Percentiles rank a stretch among this genome's conserved stretches.
These are phyloP conservation scores for Collybiopsis confluens DNA, from an alignment of 768 basidiomycete species.

Conservation along the genomic window DNA sequence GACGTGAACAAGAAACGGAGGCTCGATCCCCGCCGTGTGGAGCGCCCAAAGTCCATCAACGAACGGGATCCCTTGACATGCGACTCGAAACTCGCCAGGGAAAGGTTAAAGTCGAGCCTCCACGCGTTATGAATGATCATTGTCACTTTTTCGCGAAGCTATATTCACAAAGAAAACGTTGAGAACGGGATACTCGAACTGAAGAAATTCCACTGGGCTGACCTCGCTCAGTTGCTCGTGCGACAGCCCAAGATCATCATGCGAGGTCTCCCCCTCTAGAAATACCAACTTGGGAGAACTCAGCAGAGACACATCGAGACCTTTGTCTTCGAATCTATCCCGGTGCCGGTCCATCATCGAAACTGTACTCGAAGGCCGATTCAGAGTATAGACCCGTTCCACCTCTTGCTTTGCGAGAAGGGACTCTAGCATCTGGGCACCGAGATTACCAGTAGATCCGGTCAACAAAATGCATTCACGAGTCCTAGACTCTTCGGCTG, in stretches of 20 bases:
- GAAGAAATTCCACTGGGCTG: no score
- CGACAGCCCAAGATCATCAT: conserved; percentile 22
- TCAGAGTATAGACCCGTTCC: background rate
- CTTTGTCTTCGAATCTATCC: conserved; percentile 23
- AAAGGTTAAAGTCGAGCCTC: conserved; percentile 39
- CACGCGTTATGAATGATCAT: conserved; percentile 32
- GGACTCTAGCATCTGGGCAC: conserved; percentile 27
- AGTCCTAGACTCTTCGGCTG: conserved; percentile 9
- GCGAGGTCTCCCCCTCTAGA: conserved; percentile 18
- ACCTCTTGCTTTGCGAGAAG: conserved; percentile 22
- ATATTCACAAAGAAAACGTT: background rate
- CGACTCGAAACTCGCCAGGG: conserved; percentile 34
- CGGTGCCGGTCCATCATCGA: conserved; percentile 7
- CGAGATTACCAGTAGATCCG: conserved; percentile 35
- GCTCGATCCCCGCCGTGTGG: conserved; percentile 6
- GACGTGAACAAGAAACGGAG: conserved; percentile 26
- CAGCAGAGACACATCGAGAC: conserved; percentile 23
- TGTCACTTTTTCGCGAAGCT: conserved; percentile 14
- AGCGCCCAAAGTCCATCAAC: conserved; percentile 27
- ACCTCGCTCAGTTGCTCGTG: conserved; percentile 14
- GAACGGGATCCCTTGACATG: conserved; percentile 33
- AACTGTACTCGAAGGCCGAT: background rate
- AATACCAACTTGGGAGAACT: conserved; percentile 26
- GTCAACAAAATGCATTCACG: conserved; percentile 28
- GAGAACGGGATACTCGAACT: no score